phyloP scores from a whole-genome alignment of 148 eudicot genomes.

The Chenopodium berlandieri region DNA sequence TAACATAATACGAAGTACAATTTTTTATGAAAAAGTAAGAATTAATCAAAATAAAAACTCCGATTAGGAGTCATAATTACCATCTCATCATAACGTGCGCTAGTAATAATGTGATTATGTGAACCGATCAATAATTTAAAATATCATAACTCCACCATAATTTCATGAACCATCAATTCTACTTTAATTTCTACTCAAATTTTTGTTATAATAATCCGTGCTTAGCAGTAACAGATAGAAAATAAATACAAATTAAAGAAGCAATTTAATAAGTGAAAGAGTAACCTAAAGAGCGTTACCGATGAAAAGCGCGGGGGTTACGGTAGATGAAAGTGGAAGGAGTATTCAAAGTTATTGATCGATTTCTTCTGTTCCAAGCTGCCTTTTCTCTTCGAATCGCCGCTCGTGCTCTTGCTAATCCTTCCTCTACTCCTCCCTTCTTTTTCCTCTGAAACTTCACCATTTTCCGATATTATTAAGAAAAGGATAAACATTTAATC shows the following conservation, averaged over 20 bases:
- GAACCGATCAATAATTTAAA: not conserved
- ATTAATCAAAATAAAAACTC: too few relatives aligned
- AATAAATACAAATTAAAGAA: not conserved
- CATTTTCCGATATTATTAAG: not conserved
- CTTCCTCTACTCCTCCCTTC: conserved; percentile 39
- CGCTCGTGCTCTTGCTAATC: conserved; percentile 65
- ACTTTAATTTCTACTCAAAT: not conserved
- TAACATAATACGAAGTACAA: too few relatives aligned
- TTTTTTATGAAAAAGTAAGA: too few relatives aligned
- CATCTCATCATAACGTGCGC: too few relatives aligned
- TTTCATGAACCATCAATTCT: not conserved
- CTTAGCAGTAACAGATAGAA: not conserved
- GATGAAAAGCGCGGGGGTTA: conserved; percentile 59
- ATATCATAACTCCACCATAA: not conserved
- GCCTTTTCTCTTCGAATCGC: conserved; percentile 39
- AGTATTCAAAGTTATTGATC: conserved; percentile 17
- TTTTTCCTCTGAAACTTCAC: not conserved
- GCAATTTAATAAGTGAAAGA: not conserved
- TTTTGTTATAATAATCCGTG: too few relatives aligned
- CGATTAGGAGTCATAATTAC: too few relatives aligned
- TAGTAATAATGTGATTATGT: not conserved
- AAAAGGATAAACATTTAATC: too few relatives aligned
- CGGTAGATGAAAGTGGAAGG: conserved; percentile 39
- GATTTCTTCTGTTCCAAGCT: conserved; percentile 38
- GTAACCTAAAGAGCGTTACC: conserved; percentile 31